Percentiles rank a stretch among this genome's conserved stretches.
Conservation (phyloP, 495 filamentous ascomycete species). For the Pseudoneurospora amorphoporcata region DNA sequence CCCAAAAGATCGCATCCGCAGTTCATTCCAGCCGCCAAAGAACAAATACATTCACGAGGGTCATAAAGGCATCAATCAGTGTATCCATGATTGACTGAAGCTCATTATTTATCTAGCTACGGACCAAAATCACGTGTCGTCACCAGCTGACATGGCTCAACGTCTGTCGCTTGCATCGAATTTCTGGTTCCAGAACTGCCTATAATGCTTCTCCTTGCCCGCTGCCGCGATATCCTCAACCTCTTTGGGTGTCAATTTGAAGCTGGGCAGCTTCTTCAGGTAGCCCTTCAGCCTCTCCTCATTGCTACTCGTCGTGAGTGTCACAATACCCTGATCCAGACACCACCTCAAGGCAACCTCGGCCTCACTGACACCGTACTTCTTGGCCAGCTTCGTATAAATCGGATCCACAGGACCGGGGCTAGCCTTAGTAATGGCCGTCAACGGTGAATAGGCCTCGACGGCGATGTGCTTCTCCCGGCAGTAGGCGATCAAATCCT, state of each 20-base stretch:
- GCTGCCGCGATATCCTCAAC: constrained; percentile 51
- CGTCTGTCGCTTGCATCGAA: constrained; percentile 52
- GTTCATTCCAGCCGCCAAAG: background rate
- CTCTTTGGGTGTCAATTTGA: constrained; percentile 64
- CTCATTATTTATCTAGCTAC: background rate
- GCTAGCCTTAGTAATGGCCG: constrained; percentile 51
- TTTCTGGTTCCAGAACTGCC: constrained; percentile 56
- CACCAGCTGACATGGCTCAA: constrained; percentile 10
- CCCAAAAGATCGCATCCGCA: background rate
- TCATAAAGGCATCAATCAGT: background rate
- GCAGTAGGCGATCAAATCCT: constrained; percentile 51
- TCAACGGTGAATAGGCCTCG: constrained; percentile 59
- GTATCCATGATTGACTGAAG: background rate
- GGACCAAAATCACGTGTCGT: background rate
- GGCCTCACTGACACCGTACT: constrained; percentile 63
- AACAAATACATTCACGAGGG: background rate
- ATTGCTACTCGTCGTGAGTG: constrained; percentile 66
- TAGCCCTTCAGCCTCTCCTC: constrained; percentile 61
- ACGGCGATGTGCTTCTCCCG: constrained; percentile 58
- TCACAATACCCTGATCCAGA: constrained; percentile 68
- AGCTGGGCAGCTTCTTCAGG: constrained; percentile 45
- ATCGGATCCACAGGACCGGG: constrained; percentile 60
- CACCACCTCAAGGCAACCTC: constrained; percentile 70
- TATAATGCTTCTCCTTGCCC: constrained; percentile 58
- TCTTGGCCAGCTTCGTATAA: constrained; percentile 51